phyloP scores from a whole-genome alignment of 2,329 filamentous ascomycete genomes.

The Neofusicoccum sp. region DNA sequence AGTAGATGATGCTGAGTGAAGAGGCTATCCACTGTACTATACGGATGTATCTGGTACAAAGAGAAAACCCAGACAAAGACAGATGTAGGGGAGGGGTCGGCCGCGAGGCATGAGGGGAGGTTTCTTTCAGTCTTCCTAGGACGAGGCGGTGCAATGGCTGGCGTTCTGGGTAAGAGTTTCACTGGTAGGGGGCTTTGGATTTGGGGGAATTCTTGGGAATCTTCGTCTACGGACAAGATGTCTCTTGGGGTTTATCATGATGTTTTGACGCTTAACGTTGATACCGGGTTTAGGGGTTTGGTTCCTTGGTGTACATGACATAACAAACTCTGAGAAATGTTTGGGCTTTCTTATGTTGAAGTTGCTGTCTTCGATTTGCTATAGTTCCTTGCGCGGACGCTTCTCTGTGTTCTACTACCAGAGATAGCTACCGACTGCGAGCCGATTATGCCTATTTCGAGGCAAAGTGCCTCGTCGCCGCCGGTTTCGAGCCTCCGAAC shows the following conservation, averaged over 20 bases:
- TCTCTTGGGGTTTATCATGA: neutral
- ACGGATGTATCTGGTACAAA: neutral
- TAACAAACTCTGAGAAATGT: neutral
- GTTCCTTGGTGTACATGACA: neutral
- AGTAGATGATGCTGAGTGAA: neutral
- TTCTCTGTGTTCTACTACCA: no score
- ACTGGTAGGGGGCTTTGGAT: neutral
- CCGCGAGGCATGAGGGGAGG: neutral
- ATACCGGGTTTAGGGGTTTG: conserved; percentile 5
- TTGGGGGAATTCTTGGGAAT: neutral
- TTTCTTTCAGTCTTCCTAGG: neutral
- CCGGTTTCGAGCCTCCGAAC: no score
- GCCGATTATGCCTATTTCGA: no score
- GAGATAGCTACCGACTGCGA: no score
- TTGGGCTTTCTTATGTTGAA: neutral
- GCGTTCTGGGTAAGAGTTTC: neutral
- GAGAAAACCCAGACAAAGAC: neutral
- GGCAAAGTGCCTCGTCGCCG: no score
- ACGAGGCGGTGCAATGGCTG: neutral
- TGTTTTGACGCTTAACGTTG: conserved; percentile 10
- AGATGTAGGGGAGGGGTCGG: neutral
- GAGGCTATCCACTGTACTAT: no score
- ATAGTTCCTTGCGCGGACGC: no score
- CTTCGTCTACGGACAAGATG: neutral
- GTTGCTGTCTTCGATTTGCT: no score